Evolutionary conservation across 208 protist genomes (phyloP).

Genomic region (Eutreptiella sp.): DNA sequence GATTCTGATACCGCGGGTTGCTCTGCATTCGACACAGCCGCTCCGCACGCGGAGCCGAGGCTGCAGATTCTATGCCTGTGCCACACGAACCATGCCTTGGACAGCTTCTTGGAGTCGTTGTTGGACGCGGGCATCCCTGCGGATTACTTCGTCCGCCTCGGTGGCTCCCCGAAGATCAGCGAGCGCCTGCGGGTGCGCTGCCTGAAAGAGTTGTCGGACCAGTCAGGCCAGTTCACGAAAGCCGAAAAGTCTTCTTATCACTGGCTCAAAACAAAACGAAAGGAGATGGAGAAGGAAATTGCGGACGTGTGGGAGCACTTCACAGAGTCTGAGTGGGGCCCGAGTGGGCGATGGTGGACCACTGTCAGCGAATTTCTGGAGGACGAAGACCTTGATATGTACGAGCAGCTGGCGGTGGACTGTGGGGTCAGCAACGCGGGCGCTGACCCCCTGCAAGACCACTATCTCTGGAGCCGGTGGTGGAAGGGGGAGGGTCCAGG

Average conservation of each 20-base stretch:
- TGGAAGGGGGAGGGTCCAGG: no score
- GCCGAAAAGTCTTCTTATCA: not conserved
- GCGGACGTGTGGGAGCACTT: not conserved
- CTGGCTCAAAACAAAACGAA: not conserved
- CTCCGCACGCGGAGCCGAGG: no score
- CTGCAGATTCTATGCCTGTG: slow-evolving; percentile 33
- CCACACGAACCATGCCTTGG: slow-evolving; percentile 47
- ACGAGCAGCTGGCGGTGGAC: no score
- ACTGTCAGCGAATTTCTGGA: no score
- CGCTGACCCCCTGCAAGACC: no score
- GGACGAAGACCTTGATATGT: no score
- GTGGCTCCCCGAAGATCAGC: slow-evolving; percentile 1
- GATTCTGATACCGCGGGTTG: no score
- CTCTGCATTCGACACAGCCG: no score
- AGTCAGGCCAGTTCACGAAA: not conserved
- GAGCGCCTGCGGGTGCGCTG: not conserved
- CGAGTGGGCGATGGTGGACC: no score
- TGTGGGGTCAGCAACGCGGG: no score
- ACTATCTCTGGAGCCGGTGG: no score
- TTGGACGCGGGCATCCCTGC: slow-evolving; percentile 1
- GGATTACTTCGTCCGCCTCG: slow-evolving; percentile 27
- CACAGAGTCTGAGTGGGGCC: not conserved
- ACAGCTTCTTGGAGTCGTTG: slow-evolving; percentile 40
- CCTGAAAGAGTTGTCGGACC: not conserved
- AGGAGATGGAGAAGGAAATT: not conserved